Evolutionary conservation across 192 early-diverging fungal genomes (phyloP).

Genomic region (Coemansia sp.): DNA sequence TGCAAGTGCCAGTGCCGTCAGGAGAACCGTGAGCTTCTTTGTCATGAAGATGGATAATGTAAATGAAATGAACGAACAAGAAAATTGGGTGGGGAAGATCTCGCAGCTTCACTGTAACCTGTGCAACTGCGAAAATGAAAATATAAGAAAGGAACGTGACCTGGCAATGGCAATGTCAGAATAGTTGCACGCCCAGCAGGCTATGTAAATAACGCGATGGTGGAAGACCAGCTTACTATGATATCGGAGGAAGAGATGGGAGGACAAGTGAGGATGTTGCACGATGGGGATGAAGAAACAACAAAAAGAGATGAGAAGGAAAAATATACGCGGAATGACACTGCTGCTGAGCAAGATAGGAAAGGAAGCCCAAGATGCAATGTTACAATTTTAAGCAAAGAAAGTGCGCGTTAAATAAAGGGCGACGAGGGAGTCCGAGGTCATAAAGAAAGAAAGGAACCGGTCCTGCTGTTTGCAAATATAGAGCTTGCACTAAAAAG

Average conservation of each 20-base stretch:
- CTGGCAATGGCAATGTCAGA: neutral
- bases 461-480: constrained; percentile 5
- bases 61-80: neutral
- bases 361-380: constrained; percentile 4
- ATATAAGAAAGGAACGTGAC: neutral
- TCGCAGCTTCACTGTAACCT: neutral
- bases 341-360: constrained; percentile 2
- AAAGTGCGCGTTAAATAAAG: constrained; percentile 5
- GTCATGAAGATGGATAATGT: constrained; percentile 26
- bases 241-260: neutral
- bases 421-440: constrained; percentile 7
- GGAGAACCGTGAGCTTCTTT: constrained; percentile 21
- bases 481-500: neutral
- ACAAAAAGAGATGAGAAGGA: neutral
- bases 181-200: constrained; percentile 3
- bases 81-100: constrained; percentile 1
- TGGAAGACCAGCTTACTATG: constrained; percentile 4
- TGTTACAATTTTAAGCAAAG: constrained; percentile 34
- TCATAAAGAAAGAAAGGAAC: neutral
- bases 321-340: constrained; percentile 10
- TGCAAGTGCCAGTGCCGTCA: constrained; percentile 29
- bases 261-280: neutral
- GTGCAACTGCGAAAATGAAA: neutral
- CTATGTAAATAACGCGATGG: neutral
- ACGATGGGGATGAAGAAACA: neutral